Percentiles rank a stretch among this genome's conserved stretches.
These are phyloP conservation scores for Boechera retrofracta DNA, from an alignment of 345 rosid genomes.

Conservation along the genomic window DNA sequence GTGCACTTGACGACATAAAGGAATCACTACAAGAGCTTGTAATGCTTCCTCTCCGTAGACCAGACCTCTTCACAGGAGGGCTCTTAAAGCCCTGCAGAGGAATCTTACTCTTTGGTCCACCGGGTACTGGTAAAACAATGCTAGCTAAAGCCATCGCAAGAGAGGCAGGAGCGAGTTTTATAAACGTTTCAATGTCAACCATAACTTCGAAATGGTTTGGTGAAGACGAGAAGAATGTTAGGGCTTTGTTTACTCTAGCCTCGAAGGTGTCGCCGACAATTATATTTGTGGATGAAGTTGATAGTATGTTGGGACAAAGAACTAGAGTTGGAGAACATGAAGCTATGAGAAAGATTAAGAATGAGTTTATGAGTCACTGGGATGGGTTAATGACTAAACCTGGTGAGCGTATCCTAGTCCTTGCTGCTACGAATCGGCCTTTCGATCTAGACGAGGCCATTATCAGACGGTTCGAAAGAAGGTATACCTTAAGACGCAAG, in stretches of 20 bases:
- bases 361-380: slow-evolving; percentile 95
- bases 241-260: slow-evolving; percentile 90
- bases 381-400: slow-evolving; percentile 81
- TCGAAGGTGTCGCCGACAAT: slow-evolving; percentile 92
- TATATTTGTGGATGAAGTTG: slow-evolving; percentile 94
- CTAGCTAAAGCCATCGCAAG: slow-evolving; percentile 94
- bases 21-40: slow-evolving; percentile 94
- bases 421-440: slow-evolving; percentile 96
- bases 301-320: slow-evolving; percentile 97
- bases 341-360: slow-evolving; percentile 84
- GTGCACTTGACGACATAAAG: slow-evolving; percentile 86
- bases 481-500: slow-evolving; percentile 47
- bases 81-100: slow-evolving; percentile 94
- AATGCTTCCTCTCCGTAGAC: slow-evolving; percentile 94
- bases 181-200: slow-evolving; percentile 95
- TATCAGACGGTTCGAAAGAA: slow-evolving; percentile 89
- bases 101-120: slow-evolving; percentile 96
- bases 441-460: slow-evolving; percentile 97
- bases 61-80: slow-evolving; percentile 88
- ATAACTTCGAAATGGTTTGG: slow-evolving; percentile 98
- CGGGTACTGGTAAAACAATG: slow-evolving; percentile 98
- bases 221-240: slow-evolving; percentile 95
- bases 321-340: slow-evolving; percentile 94
- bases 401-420: slow-evolving; percentile 87
- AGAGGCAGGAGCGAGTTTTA: slow-evolving; percentile 97